Evolutionary conservation across 768 basidiomycete genomes (phyloP).

Genomic region (Bullera alba): DNA sequence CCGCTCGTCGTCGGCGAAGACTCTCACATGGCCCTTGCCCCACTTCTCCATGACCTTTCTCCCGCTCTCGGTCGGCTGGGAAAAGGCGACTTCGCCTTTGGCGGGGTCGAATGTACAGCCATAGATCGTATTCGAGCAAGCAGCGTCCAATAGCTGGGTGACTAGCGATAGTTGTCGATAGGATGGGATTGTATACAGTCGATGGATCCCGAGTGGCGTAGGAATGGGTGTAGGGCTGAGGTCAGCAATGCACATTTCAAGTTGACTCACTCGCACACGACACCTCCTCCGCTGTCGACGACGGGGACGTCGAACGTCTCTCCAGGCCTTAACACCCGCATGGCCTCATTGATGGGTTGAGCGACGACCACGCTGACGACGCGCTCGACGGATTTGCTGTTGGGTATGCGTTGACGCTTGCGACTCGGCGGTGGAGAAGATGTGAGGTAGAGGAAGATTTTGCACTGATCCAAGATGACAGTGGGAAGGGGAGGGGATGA

Average conservation of each 20-base stretch:
- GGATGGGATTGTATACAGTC: slow-evolving; percentile 37
- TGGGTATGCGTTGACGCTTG: not conserved
- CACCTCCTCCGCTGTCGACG: slow-evolving; percentile 29
- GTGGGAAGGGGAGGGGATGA: slow-evolving; percentile 38
- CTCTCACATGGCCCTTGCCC: slow-evolving; percentile 37
- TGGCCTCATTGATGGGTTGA: slow-evolving; percentile 40
- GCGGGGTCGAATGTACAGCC: slow-evolving; percentile 27
- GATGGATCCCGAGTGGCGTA: slow-evolving; percentile 41
- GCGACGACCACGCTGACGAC: slow-evolving; percentile 39
- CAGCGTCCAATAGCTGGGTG: slow-evolving; percentile 23
- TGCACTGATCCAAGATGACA: slow-evolving; percentile 33
- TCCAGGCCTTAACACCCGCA: slow-evolving; percentile 25
- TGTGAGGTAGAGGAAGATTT: slow-evolving; percentile 42
- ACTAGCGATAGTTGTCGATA: slow-evolving; percentile 32
- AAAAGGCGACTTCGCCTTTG: slow-evolving; percentile 39
- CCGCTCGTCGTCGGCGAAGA: slow-evolving; percentile 44
- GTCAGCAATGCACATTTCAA: not conserved
- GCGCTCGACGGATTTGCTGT: slow-evolving; percentile 18
- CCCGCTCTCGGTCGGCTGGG: slow-evolving; percentile 42
- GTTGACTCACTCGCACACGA: slow-evolving; percentile 39
- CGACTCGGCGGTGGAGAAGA: slow-evolving; percentile 27
- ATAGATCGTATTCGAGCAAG: slow-evolving; percentile 34
- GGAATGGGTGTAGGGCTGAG: slow-evolving; percentile 29
- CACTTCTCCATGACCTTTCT: slow-evolving; percentile 37
- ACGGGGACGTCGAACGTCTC: slow-evolving; percentile 4